phyloP scores from a whole-genome alignment of 495 filamentous ascomycete species.

The Hypoxylon perforatum region DNA sequence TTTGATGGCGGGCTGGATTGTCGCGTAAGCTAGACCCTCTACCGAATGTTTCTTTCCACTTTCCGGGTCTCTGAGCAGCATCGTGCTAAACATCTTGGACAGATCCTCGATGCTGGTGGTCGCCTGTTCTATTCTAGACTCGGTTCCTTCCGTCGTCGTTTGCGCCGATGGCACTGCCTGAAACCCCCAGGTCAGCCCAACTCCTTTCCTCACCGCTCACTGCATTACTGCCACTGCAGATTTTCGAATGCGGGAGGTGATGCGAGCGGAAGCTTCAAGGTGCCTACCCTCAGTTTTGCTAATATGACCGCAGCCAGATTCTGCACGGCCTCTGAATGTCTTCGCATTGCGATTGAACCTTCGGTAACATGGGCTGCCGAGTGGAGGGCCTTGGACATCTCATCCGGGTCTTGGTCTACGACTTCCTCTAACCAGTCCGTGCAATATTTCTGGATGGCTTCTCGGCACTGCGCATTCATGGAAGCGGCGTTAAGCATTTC shows the following conservation, averaged over 20 bases:
- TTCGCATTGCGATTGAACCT: constrained; percentile 59
- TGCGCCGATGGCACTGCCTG: constrained; percentile 60
- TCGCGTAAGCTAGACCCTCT: constrained; percentile 93
- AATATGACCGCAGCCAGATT: constrained; percentile 85
- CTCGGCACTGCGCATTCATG: constrained; percentile 80
- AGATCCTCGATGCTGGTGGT: constrained; percentile 74
- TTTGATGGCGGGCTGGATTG: constrained; percentile 83
- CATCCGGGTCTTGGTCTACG: constrained; percentile 72
- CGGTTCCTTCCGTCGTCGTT: constrained; percentile 55
- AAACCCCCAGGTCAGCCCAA: constrained; percentile 59
- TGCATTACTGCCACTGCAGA: constrained; percentile 35
- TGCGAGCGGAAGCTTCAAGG: constrained; percentile 37
- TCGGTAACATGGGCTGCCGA: constrained; percentile 45
- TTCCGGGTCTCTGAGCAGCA: constrained; percentile 73
- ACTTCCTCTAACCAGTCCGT: constrained; percentile 84
- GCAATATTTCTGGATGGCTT: constrained; percentile 82
- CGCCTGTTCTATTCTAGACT: constrained; percentile 56
- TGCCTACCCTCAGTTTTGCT: constrained; percentile 75
- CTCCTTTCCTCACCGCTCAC: constrained; percentile 21
- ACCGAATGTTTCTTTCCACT: constrained; percentile 73
- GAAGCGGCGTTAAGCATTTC: constrained; percentile 93
- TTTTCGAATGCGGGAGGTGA: constrained; percentile 31
- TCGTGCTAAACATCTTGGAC: constrained; percentile 78
- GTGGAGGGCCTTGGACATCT: constrained; percentile 63
- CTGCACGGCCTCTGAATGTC: constrained; percentile 62